Base-by-base conservation (phyloP, 2,329 filamentous ascomycete genomes). In the Tympanopsis confertula region DNA sequence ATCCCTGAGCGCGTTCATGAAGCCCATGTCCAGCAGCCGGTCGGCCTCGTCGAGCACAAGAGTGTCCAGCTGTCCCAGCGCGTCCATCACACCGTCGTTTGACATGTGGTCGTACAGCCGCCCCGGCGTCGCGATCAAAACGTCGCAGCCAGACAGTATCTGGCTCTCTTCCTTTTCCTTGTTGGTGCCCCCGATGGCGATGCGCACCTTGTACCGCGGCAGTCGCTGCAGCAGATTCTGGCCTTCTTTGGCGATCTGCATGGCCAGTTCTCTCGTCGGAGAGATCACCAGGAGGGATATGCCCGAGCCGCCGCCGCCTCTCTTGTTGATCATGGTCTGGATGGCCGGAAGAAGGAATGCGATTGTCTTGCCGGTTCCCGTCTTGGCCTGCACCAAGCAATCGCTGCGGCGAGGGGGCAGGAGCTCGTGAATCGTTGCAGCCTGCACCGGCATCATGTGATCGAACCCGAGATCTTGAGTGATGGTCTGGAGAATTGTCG, bases 1-100 rank as follows among this genome's bases (percentile, higher is more conserved):
- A 53, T 89, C 85, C 55, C 91, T 88, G 58, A 98, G 98, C 69
- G 98, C 91, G 54, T 91, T 91, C 72, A 98, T 91, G 74, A 98
- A 98, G 91, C 91, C 91, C 91, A 98, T 98, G 75, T 98, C 91
- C 74, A 98, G 74, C 91, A 98, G 98, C 61, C 91, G 91, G 71
- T 98, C 91, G 62, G 91, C 91, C 77, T 98, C 91, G 53, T 98
- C 91, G 39, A 98, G 85, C 52, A 98, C 86, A 44, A 98, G 77
- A 43, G 83, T 87, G 53, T 88, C 83, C 26, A 93, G 58, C 26
- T 68, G 62, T 35, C 74, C 68, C 38, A 93, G 66, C 47, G 77
- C 80, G 44, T 78, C 71, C 7, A 78, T 56, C 4, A 81, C 73
- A 43, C 82, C 79, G 7, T 78, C 82, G 48, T 82, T 82, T 45